Conservation (phyloP, 2,329 filamentous ascomycete genomes). For the Hypocreales sp. region DNA sequence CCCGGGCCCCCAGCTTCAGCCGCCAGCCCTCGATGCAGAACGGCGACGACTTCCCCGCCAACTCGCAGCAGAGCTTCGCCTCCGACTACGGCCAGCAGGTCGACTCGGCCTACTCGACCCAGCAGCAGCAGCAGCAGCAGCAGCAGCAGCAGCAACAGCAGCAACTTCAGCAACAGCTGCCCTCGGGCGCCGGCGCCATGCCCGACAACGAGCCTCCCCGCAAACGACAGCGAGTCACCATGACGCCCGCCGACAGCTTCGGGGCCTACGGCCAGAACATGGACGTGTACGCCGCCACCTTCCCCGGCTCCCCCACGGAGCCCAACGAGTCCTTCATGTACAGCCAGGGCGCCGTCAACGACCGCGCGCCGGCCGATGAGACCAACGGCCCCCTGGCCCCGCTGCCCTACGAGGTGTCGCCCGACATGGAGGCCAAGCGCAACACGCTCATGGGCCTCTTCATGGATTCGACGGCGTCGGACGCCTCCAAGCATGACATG, state of each 20-base stretch:
- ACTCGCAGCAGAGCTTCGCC: conserved; percentile 71
- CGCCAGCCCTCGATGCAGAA: conserved; percentile 59
- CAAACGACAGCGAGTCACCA: conserved; percentile 52
- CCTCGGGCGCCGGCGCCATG: conserved; percentile 20
- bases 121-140: conserved; percentile 18
- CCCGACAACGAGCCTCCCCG: conserved; percentile 60
- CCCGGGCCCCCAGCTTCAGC: conserved; percentile 53
- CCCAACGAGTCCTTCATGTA: conserved; percentile 69
- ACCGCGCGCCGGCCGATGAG: conserved; percentile 27
- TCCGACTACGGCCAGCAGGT: conserved; percentile 61
- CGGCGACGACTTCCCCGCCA: conserved; percentile 49
- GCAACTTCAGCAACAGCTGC: too few relatives aligned
- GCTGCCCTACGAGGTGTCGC: conserved; percentile 41
- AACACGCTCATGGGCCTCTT: conserved; percentile 72
- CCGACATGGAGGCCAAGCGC: conserved; percentile 65
- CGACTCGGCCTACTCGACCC: conserved; percentile 57
- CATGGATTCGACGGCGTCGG: conserved; percentile 54
- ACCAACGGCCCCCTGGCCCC: conserved; percentile 48
- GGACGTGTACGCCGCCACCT: conserved; percentile 27
- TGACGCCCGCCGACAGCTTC: conserved; percentile 42
- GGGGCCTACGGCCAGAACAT: conserved; percentile 34
- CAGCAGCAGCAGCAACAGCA: conserved; percentile 6
- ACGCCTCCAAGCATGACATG: conserved; percentile 60
- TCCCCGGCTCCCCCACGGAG: conserved; percentile 63
- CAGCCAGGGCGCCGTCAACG: conserved; percentile 30